Evolutionary conservation across 2,329 filamentous ascomycete genomes (phyloP).

Genomic region (Colletotrichum noveboracense): DNA sequence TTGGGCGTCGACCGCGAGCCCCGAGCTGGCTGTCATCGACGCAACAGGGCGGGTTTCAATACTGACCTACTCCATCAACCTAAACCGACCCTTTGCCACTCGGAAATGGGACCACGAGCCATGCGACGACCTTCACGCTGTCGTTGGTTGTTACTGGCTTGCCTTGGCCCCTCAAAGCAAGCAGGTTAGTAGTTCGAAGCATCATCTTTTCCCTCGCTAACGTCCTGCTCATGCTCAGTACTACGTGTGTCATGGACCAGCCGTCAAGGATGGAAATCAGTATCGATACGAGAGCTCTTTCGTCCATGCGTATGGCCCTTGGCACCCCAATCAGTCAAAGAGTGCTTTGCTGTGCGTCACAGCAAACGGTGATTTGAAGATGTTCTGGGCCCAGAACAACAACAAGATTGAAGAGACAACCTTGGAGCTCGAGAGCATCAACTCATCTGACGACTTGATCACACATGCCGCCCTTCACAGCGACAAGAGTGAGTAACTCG

Average conservation of each 20-base stretch:
- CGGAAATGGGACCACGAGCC: conserved; percentile 71
- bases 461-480: conserved; percentile 80
- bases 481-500: conserved; percentile 66
- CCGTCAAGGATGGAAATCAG: conserved; percentile 62
- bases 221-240: conserved; percentile 29
- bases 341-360: conserved; percentile 81
- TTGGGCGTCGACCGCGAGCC: conserved; percentile 75
- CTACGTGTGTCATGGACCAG: conserved; percentile 62
- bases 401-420: conserved; percentile 74
- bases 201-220: background rate
- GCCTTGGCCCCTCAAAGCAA: conserved; percentile 56
- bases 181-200: conserved; percentile 35
- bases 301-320: conserved; percentile 71
- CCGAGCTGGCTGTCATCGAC: conserved; percentile 86
- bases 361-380: conserved; percentile 72
- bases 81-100: conserved; percentile 73
- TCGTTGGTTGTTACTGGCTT: conserved; percentile 90
- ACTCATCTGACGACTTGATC: conserved; percentile 75
- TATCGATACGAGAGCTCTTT: conserved; percentile 76
- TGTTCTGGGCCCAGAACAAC: conserved; percentile 80
- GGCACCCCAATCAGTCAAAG: conserved; percentile 73
- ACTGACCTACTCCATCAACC: conserved; percentile 70
- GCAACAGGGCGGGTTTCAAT: conserved; percentile 78
- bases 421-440: conserved; percentile 76
- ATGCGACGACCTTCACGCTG: conserved; percentile 74